These are phyloP conservation scores for Coccomyxa sp. DNA, from an alignment of 139 green algal genomes.

Conservation along the genomic window DNA sequence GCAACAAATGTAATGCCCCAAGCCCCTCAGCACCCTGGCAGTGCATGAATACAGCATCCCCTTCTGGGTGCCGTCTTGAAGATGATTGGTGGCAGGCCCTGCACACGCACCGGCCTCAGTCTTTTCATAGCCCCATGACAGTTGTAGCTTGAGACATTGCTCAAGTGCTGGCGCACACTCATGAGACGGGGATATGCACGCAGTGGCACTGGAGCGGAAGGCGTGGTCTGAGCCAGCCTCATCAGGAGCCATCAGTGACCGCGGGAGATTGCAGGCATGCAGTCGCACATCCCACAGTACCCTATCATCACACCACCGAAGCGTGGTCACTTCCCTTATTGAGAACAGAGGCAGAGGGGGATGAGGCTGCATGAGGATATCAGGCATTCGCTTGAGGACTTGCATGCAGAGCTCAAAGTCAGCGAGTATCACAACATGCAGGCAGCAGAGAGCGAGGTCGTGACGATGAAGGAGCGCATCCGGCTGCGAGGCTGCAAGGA, in stretches of 20 bases:
- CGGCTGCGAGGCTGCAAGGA: conserved; percentile 68
- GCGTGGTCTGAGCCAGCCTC: conserved; percentile 73
- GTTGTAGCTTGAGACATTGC: not conserved
- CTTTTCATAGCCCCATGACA: not conserved
- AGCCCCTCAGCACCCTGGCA: not conserved
- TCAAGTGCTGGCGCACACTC: no score
- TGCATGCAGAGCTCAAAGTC: no score
- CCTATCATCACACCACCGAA: no score
- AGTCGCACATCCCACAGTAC: not conserved
- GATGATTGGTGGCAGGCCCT: no score
- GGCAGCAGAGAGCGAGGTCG: conserved; percentile 22
- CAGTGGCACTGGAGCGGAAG: conserved; percentile 68
- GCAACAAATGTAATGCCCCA: conserved; percentile 62
- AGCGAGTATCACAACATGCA: no score
- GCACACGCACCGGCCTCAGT: not conserved
- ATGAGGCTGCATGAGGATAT: no score
- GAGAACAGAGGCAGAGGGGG: no score
- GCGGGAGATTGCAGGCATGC: conserved; percentile 47
- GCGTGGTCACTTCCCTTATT: no score
- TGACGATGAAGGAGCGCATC: conserved; percentile 45
- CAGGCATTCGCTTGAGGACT: no score
- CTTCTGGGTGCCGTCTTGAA: no score
- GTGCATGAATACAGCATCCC: no score
- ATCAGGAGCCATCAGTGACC: conserved; percentile 64
- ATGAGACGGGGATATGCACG: no score